Base-by-base conservation (phyloP, 1,139 yeast genomes). In the Pichia terricola region DNA sequence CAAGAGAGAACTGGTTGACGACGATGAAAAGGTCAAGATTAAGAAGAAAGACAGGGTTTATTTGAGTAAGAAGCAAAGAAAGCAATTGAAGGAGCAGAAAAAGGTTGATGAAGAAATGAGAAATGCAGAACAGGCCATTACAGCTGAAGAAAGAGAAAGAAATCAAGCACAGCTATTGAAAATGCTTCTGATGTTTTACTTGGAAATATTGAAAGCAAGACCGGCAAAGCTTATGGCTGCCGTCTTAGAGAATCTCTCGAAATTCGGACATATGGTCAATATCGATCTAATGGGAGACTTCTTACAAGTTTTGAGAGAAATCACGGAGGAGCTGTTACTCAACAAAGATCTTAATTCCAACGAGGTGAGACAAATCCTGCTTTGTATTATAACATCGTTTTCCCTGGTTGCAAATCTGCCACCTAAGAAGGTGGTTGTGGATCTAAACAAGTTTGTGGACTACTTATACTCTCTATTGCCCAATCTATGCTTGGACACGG, bases 231-330 rank as follows among this genome's bases (percentile, higher is more conserved):
- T 91, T 45, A 79, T 87, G 71, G 95, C 94, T 7, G 73, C 91
- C 0, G 94, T 91, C 0, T 69, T 91, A 43, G 97, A 91, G 67
- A 97, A 97, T 5, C 67, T 91, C 46, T 85, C 96, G 2, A 79
- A 78, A 59, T 88, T 82, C 60, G 95, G 97, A 3, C 91, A 82
- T 58, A 81, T 89, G 79, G 89, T 94, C 34, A 91, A 91, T 59
- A 78, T 91, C 44, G 97, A 91, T 53, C 69, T 91, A 44, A 73
- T 91, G 54, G 97, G 97, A 30, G 98, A 91, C 61, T 79, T 91
- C 62, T 70, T 91, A 41, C 94, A 84, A 61, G 95, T 88, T 3
- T 72, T 91, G 58, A 72, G 94, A 54, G 97, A 91, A 62, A 66
- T 72, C n/a, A 68, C 70, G 35, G 66, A 67, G 22, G 72, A 63